Percentiles rank a stretch among this genome's conserved stretches.
phyloP scores from a whole-genome alignment of 2,329 filamentous ascomycete genomes.

The Aspergillus aculeatus region DNA sequence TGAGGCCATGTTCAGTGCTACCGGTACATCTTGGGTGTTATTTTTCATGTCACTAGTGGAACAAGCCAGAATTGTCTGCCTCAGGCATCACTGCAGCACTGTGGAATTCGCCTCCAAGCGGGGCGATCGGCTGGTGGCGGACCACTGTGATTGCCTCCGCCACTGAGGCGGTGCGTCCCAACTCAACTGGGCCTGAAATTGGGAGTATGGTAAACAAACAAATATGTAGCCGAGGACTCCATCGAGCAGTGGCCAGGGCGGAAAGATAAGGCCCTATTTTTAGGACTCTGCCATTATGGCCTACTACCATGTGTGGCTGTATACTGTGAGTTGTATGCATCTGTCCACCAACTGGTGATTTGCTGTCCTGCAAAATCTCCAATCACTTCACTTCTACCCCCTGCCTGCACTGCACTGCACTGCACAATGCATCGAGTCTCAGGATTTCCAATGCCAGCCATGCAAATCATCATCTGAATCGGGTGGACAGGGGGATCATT shows the following conservation, averaged over 20 bases:
- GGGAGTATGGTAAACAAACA: neutral
- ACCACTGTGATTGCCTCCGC: constrained; percentile 14
- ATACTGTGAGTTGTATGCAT: too few species aligned
- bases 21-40: too few species aligned
- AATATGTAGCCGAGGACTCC: too few species aligned
- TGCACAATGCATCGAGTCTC: neutral
- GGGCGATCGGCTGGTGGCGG: constrained; percentile 8
- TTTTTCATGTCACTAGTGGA: too few species aligned
- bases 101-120: neutral
- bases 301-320: neutral
- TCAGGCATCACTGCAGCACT: neutral
- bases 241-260: neutral
- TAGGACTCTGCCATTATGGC: neutral
- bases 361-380: neutral
- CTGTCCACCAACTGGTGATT: neutral
- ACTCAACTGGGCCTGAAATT: neutral
- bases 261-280: neutral
- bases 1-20: too few species aligned
- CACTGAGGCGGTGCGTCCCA: constrained; percentile 26
- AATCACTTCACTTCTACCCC: neutral
- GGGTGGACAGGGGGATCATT: neutral
- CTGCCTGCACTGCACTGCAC: neutral
- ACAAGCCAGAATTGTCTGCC: neutral
- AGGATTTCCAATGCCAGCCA: neutral
- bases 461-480: neutral